Evolutionary conservation across 1,284 basidiomycete genomes (phyloP).

Genomic region (Boletus nobilissimus): DNA sequence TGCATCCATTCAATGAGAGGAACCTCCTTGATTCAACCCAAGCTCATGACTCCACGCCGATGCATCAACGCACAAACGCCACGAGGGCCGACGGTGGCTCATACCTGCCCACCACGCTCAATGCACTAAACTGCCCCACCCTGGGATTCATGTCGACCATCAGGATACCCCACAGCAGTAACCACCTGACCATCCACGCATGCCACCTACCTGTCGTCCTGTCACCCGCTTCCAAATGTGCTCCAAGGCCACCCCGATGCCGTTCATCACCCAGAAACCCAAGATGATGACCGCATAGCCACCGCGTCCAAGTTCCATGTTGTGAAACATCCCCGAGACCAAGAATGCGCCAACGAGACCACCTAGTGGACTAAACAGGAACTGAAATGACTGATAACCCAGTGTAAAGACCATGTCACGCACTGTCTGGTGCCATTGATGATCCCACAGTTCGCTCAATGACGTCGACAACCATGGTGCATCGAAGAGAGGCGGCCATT

Average conservation of each 20-base stretch:
- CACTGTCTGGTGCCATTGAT: slow-evolving; percentile 58
- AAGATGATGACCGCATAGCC: slow-evolving; percentile 54
- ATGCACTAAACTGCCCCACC: slow-evolving; percentile 47
- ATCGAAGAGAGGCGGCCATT: slow-evolving; percentile 57
- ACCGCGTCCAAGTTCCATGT: slow-evolving; percentile 61
- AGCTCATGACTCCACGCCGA: neutral
- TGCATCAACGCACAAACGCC: neutral
- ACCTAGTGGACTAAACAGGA: slow-evolving; percentile 56
- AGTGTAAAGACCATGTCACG: slow-evolving; percentile 49
- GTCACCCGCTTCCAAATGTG: slow-evolving; percentile 53
- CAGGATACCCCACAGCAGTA: slow-evolving; percentile 57
- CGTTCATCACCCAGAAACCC: slow-evolving; percentile 67
- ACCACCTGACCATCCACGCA: slow-evolving; percentile 61
- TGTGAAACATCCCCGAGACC: slow-evolving; percentile 65
- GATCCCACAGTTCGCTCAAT: slow-evolving; percentile 55
- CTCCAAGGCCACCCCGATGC: slow-evolving; percentile 63
- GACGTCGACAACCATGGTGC: slow-evolving; percentile 53
- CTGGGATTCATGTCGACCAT: slow-evolving; percentile 61
- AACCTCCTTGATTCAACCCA: neutral
- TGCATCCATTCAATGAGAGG: neutral
- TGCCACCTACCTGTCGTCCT: slow-evolving; percentile 56
- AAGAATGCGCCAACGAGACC: slow-evolving; percentile 64
- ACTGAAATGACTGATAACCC: slow-evolving; percentile 43
- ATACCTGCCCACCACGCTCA: slow-evolving; percentile 26
- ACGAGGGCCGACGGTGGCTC: slow-evolving; percentile 29